Conservation (phyloP, 768 basidiomycete species). For the Chlorophyllum brunneum region DNA sequence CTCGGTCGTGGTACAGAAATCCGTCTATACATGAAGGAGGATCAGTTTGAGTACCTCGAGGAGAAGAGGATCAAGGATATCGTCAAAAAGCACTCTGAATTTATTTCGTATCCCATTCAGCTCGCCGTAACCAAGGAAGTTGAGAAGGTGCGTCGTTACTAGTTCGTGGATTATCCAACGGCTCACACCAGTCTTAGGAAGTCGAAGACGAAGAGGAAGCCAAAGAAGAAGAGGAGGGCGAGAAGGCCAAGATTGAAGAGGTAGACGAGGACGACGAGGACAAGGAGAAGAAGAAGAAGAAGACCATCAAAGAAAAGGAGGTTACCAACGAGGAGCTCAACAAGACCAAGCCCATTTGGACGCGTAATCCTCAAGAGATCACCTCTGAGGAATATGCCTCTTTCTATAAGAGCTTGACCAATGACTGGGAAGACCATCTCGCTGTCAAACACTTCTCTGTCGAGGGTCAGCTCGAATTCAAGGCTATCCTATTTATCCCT, state of each 20-base stretch:
- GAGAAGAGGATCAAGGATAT: slow-evolving; percentile 99
- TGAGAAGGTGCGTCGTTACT: slow-evolving; percentile 75
- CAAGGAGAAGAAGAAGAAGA: slow-evolving; percentile 89
- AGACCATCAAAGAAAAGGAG: slow-evolving; percentile 89
- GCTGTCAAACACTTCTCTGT: slow-evolving; percentile 99
- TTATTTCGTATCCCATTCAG: slow-evolving; percentile 99
- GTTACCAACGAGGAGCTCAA: slow-evolving; percentile 96
- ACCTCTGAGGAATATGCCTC: slow-evolving; percentile 87
- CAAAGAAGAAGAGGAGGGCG: slow-evolving; percentile 66
- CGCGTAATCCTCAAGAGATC: slow-evolving; percentile 95
- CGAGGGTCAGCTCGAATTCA: slow-evolving; percentile 99
- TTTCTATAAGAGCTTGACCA: slow-evolving; percentile 99
- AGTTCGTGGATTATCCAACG: background rate
- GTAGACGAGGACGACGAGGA: slow-evolving; percentile 83
- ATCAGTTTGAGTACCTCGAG: slow-evolving; percentile 98
- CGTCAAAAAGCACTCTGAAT: slow-evolving; percentile 99
- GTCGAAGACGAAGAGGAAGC: slow-evolving; percentile 83
- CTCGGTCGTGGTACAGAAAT: slow-evolving; percentile 94
- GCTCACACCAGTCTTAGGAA: slow-evolving; percentile 48
- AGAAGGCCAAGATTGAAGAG: slow-evolving; percentile 78
- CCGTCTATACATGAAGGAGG: slow-evolving; percentile 93
- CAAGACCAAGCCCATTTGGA: slow-evolving; percentile 99
- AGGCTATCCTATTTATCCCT: slow-evolving; percentile 96
- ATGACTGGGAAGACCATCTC: slow-evolving; percentile 99
- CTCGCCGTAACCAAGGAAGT: slow-evolving; percentile 98